Base-by-base conservation (phyloP, 2,329 filamentous ascomycete species). In the Colletotrichum karsti region DNA sequence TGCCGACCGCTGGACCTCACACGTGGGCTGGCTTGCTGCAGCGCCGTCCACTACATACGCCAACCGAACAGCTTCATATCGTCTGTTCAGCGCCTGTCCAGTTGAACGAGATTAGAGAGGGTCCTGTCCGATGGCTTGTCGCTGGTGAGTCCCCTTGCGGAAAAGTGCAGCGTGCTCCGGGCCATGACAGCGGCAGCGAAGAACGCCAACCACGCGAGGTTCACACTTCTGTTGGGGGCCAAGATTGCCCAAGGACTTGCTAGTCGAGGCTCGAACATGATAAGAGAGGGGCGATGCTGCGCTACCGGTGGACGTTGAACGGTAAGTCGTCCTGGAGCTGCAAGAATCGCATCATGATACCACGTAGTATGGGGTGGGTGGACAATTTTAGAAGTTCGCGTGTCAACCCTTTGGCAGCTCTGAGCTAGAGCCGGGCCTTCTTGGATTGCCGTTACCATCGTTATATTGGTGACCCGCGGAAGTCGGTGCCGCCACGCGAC, bases 211-310 rank as follows among this genome's bases (percentile, higher is more conserved):
- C 58, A 63, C n/a, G 59, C 20, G 51, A 63, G 50, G 50, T 35
- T 28, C 15, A n/a, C 18, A n/a, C 20, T 22, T n/a, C n/a, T 35
- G 33, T 39, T 53, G 41, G 50, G 58, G 35, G 35, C 46, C 28
- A 58, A 63, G 39, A 8, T 18, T 51, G 44, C 28, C 60, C n/a
- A 44, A 57, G 33, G 46, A 51, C 42, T 37, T 39, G n/a, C 28
- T 46, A 53, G 51, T 51, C 56, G 44, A 42, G 51, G 46, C 35
- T 57, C 56, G 30, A 42, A 42, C 28, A n/a, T 54, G 61, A 58
- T 59, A 64, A 64, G 64, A 59, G 64, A 67, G 64, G 64, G 64
- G 60, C 64, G 64, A 67, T 67, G 64, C 39, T 59, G 64, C 64
- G 64, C 41, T 67, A 37, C 60, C 39, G 64, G 64, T 67, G 64